Base-by-base conservation (phyloP, 176 grass and related monocot genomes). In the Juncus inflexus region DNA sequence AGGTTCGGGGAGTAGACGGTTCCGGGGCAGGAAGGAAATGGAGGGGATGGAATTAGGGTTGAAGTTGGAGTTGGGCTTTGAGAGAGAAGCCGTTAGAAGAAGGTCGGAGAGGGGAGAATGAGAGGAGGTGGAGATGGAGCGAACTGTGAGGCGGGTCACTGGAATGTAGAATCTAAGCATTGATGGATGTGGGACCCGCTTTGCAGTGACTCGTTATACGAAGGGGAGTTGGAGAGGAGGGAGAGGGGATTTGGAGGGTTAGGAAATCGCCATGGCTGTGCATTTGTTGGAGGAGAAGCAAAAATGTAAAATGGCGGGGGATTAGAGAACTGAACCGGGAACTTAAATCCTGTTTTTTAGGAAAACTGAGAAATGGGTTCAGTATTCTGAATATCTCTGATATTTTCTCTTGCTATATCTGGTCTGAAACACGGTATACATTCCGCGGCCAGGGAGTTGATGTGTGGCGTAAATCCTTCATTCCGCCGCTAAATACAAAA, bases 21-120 rank as follows among this genome's bases (percentile, higher is more conserved):
- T 55, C 60, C 62, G 42, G 73, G 64, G 61, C 73, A 61, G 56
- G 84, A 69, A 82, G n/a, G 75, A 74, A 66, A 74, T 87, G 42
- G 73, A 53, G 60, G 74, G 83, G 61, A 81, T 62, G 5, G 58
- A n/a, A 28, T 19, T 52, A 50, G 70, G 42, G 5, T 51, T 53
- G 15, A 64, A 50, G 9, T 40, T 41, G 37, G 72, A 50, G 19
- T 76, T 58, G 3, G 62, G 58, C 38, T 74, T 74, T 10, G 74
- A 83, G 66, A 37, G 50, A 68, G 65, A 40, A 12, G 37, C 11
- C 14, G 37, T 69, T 14, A 16, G 9, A 39, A 13, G 60, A 15
- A 54, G 50, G 16, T 56, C 54, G 47, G 78, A 79, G 8, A 96
- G 81, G 7, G 77, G 58, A 9, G 91, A 83, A 9, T 73, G 65